phyloP scores from a whole-genome alignment of 148 eudicot species.

The Vaccinium darrowii region DNA sequence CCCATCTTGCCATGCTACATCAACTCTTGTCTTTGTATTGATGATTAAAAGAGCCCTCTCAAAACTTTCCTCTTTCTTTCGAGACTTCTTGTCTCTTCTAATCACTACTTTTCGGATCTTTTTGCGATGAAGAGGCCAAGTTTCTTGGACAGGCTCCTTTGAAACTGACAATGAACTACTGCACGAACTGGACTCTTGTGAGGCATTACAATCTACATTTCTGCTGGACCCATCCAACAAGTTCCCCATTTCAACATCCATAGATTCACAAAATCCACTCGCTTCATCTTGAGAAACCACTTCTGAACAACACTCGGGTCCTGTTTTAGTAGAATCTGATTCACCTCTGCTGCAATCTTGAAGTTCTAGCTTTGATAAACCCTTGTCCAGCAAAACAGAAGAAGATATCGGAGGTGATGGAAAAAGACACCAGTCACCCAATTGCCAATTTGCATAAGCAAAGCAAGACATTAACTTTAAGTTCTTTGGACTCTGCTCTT shows the following conservation, averaged over 20 bases:
- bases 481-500: constrained; percentile 88
- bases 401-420: constrained; percentile 47
- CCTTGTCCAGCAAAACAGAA: constrained; percentile 43
- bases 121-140: constrained; percentile 81
- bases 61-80: constrained; percentile 78
- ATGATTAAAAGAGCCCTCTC: constrained; percentile 80
- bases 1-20: constrained; percentile 98
- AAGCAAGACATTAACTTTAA: constrained; percentile 80
- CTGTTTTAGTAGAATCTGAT: constrained; percentile 29
- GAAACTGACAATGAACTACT: constrained; percentile 52
- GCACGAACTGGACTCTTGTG: constrained; percentile 47
- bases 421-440: constrained; percentile 92
- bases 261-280: constrained; percentile 36
- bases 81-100: constrained; percentile 72
- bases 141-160: constrained; percentile 62
- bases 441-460: constrained; percentile 88
- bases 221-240: constrained; percentile 30
- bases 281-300: constrained; percentile 43
- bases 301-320: constrained; percentile 40
- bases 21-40: constrained; percentile 64
- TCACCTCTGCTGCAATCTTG: constrained; percentile 29
- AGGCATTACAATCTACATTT: constrained; percentile 31
- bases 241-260: constrained; percentile 42
- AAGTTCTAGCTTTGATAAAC: constrained; percentile 43
- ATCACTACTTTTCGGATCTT: constrained; percentile 86